A percentile compares a stretch with the other conserved stretches of the same genome.
phyloP scores from a whole-genome alignment of 2,329 filamentous ascomycete genomes.

The Amphichorda felina region DNA sequence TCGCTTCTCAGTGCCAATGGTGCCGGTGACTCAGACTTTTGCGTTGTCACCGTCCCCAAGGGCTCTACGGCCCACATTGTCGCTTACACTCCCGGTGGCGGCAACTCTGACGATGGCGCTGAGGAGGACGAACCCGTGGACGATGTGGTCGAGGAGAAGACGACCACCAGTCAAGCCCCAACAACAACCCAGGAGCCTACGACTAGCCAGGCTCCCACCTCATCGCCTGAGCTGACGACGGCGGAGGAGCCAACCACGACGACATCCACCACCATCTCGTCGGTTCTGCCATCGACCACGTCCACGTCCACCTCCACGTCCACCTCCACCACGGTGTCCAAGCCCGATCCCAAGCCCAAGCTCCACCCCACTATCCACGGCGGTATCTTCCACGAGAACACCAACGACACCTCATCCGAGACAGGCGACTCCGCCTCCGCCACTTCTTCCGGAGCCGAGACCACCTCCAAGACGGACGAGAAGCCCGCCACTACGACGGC shows the following conservation, averaged over 20 bases:
- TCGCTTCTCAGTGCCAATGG: conserved; percentile 43
- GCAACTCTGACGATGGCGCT: conserved; percentile 11
- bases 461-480: background rate
- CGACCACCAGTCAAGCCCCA: conserved; percentile 4
- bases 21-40: conserved; percentile 59
- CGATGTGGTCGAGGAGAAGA: conserved; percentile 7
- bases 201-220: conserved; percentile 1
- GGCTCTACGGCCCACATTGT: conserved; percentile 57
- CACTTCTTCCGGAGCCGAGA: background rate
- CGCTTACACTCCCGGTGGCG: conserved; percentile 35
- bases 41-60: conserved; percentile 62
- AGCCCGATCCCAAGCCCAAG: background rate
- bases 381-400: conserved; percentile 44
- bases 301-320: conserved; percentile 8
- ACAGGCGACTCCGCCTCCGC: background rate
- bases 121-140: conserved; percentile 8
- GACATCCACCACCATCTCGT: conserved; percentile 9
- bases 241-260: conserved; percentile 8
- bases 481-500: background rate
- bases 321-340: conserved; percentile 7
- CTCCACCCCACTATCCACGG: conserved; percentile 19
- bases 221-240: conserved; percentile 3
- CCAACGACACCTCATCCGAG: conserved; percentile 12
- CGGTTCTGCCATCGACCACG: conserved; percentile 8
- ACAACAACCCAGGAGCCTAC: conserved; percentile 3